phyloP scores from a whole-genome alignment of 2,329 filamentous ascomycete genomes.

The Verticillium tricorpus region DNA sequence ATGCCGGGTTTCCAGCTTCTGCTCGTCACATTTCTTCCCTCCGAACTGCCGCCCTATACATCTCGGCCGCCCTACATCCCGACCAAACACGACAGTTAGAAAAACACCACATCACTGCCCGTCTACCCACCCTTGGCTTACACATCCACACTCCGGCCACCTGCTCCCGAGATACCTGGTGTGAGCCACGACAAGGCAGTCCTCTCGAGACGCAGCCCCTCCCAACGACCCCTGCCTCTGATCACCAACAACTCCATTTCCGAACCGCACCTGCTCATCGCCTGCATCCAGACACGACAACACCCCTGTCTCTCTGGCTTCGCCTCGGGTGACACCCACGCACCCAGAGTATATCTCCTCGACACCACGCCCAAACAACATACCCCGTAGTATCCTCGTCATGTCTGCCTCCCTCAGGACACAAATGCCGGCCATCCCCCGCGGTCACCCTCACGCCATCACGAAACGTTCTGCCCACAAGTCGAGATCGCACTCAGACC shows the following conservation, averaged over 20 bases:
- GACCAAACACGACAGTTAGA: neutral
- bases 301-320: neutral
- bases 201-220: neutral
- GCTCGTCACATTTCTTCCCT: neutral
- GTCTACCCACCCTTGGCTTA: neutral
- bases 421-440: neutral
- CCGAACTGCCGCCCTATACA: neutral
- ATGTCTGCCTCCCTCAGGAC: neutral
- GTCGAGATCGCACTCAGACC: neutral
- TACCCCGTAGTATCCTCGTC: neutral
- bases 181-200: neutral
- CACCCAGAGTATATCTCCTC: slow-evolving; percentile 2
- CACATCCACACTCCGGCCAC: neutral
- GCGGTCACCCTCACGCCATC: slow-evolving; percentile 1
- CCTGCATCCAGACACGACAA: neutral
- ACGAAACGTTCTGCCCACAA: slow-evolving; percentile 1
- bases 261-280: neutral
- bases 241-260: neutral
- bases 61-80: neutral
- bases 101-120: neutral
- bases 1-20: neutral
- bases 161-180: neutral
- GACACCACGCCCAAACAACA: neutral
- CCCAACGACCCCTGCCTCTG: neutral
- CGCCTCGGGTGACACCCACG: neutral